Conservation (phyloP, 805 yeast species). For the Yarrowia sp. region DNA sequence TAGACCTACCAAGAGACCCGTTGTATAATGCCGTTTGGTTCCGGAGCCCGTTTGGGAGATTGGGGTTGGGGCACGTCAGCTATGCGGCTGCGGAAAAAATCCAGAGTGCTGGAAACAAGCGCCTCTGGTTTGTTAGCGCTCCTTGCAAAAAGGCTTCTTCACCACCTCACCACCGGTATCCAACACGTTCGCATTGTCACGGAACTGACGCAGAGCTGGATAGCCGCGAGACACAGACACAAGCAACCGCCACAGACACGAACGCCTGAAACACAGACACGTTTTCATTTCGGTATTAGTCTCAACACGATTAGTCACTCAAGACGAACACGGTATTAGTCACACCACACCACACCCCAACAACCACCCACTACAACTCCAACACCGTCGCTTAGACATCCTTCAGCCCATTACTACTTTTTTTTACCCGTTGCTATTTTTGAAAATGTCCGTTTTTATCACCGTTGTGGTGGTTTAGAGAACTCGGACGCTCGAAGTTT, state of each 20-base stretch:
- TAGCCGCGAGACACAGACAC: neutral
- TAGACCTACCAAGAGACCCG: neutral
- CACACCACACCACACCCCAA: neutral
- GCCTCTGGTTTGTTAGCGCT: no score
- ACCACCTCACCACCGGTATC: no score
- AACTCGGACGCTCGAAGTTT: slow-evolving; percentile 21
- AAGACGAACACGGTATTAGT: neutral
- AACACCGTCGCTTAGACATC: slow-evolving; percentile 12
- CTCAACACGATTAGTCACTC: neutral
- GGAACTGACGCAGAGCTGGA: slow-evolving; percentile 19
- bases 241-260: no score
- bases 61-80: slow-evolving; percentile 15
- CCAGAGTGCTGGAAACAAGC: neutral
- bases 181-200: slow-evolving; percentile 11
- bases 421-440: neutral
- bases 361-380: neutral
- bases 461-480: slow-evolving; percentile 23
- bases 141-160: no score
- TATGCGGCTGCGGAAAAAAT: slow-evolving; percentile 24
- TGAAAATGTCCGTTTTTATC: slow-evolving; percentile 22
- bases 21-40: neutral
- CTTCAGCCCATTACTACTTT: neutral
- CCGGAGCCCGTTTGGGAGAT: slow-evolving; percentile 19
- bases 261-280: no score
- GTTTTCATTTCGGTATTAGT: no score